These are phyloP conservation scores for Aspergillus campestris DNA, from an alignment of 495 filamentous ascomycete genomes.

Conservation along the genomic window DNA sequence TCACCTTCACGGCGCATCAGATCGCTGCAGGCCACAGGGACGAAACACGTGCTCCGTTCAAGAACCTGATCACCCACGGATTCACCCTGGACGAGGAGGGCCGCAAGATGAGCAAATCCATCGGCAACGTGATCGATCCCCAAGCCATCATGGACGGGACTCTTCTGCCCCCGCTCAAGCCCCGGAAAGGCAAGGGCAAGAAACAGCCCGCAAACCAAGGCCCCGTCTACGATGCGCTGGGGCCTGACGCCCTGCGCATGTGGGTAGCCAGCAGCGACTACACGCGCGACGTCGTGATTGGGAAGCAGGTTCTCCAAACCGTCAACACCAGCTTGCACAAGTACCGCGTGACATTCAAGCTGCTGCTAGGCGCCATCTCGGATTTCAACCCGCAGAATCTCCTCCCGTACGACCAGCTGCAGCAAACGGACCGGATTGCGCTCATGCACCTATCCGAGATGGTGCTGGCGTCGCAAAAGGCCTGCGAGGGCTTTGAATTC, in stretches of 20 bases:
- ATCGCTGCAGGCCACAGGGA: conserved; percentile 30
- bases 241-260: conserved; percentile 78
- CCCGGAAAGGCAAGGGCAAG: conserved; percentile 44
- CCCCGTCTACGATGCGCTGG: conserved; percentile 50
- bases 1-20: conserved; percentile 67
- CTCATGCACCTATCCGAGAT: conserved; percentile 61
- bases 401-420: conserved; percentile 34
- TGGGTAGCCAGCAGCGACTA: conserved; percentile 93
- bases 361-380: conserved; percentile 71
- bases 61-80: conserved; percentile 82
- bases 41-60: conserved; percentile 57
- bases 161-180: conserved; percentile 52
- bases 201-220: conserved; percentile 38
- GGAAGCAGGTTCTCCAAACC: conserved; percentile 61
- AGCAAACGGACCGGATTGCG: conserved; percentile 62
- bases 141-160: conserved; percentile 76
- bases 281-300: conserved; percentile 74
- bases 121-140: conserved; percentile 83
- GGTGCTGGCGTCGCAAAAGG: conserved; percentile 47
- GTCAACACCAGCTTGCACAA: conserved; percentile 73
- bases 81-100: conserved; percentile 85
- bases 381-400: conserved; percentile 41
- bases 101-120: conserved; percentile 96
- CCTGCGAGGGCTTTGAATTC: conserved; percentile 70
- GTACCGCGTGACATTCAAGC: conserved; percentile 78